Evolutionary conservation across 2,329 filamentous ascomycete species (phyloP).

Genomic region (Epichloe brachyelytri): DNA sequence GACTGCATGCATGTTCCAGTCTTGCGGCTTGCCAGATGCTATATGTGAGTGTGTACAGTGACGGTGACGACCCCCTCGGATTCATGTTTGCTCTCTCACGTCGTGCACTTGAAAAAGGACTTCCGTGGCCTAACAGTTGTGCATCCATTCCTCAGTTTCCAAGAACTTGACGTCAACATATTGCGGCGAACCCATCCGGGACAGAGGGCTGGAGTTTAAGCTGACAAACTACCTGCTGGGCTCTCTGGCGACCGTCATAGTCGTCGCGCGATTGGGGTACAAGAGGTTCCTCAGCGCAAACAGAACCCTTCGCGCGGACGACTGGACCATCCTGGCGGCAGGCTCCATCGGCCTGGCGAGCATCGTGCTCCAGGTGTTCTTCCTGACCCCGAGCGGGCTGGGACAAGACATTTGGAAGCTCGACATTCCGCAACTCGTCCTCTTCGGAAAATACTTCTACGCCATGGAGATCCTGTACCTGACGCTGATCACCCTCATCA

Average conservation of each 20-base stretch:
- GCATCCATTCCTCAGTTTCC: background rate
- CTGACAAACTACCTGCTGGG: constrained; percentile 17
- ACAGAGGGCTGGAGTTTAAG: constrained; percentile 18
- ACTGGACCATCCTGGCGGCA: constrained; percentile 17
- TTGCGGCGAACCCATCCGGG: constrained; percentile 9
- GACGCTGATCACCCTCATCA: constrained; percentile 26
- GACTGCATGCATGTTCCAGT: constrained; percentile 12
- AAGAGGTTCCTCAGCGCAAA: constrained; percentile 15
- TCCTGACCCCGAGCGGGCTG: constrained; percentile 22
- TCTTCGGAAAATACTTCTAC: constrained; percentile 26
- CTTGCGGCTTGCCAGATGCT: constrained; percentile 5
- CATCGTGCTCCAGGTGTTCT: constrained; percentile 13
- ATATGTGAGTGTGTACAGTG: constrained; percentile 2
- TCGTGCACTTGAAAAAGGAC: too few species aligned
- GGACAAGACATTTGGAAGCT: constrained; percentile 32
- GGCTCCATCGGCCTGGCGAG: constrained; percentile 11
- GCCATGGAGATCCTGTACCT: constrained; percentile 28
- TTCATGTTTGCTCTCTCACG: too few species aligned
- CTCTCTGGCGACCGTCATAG: constrained; percentile 20
- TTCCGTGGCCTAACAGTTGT: too few species aligned
- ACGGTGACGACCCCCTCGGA: background rate
- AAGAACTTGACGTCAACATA: constrained; percentile 11
- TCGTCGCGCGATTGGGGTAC: constrained; percentile 20
- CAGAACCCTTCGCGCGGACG: constrained; percentile 19
- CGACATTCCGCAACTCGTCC: constrained; percentile 21